Evolutionary conservation across 2,329 filamentous ascomycete genomes (phyloP), one percentile per base, ranked within the genome.

Genomic region (Dendrostoma leiphaemia): DNA sequence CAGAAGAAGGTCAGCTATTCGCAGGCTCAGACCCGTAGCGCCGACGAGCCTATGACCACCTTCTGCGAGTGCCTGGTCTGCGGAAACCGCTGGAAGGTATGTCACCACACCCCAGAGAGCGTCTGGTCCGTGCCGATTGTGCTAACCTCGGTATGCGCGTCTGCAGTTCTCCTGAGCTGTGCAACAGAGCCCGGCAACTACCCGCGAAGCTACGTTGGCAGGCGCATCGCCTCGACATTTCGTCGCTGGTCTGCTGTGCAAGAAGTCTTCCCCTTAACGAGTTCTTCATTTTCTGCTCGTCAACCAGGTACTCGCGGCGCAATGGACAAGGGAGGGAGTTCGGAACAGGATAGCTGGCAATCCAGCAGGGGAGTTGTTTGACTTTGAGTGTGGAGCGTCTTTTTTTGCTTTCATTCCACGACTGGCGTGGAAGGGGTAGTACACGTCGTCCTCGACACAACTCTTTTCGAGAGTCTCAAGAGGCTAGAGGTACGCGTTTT

Each of bases 1-100:
- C 82, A 96, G 81, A 92, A 89, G 78, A 92, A 91, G 79, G 94
- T 97, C 67, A 91, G 88, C 72, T 99, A 99, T 74, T 91, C 85
- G 46, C 94, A 99, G 75, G 94, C 94, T 4, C 94, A 99, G 79
- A 99, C 94, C 15, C 83, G 94, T 61, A 89, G 85, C 75, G 94
- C 94, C 61, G 94, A 99, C 82, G 94, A 97, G 75, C 93, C 93
- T 62, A 89, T 89, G 85, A 89, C 85, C 58, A 89, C 85, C 32
- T 89, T 89, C 70, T 89, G 85, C 73, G 84, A 87, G 68, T 89
- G 85, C 67, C 84, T 83, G 66, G 77, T 82, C 60, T 89, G 85
- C 65, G 85, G 85, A 45, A 80, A 89, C 66, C 79, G 85, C 52
- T 89, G 85, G 85, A 89, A 89, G 82, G 85, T 86, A 35, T 19